phyloP scores from a whole-genome alignment of 306 rosid genomes.

The Benincasa hispida region DNA sequence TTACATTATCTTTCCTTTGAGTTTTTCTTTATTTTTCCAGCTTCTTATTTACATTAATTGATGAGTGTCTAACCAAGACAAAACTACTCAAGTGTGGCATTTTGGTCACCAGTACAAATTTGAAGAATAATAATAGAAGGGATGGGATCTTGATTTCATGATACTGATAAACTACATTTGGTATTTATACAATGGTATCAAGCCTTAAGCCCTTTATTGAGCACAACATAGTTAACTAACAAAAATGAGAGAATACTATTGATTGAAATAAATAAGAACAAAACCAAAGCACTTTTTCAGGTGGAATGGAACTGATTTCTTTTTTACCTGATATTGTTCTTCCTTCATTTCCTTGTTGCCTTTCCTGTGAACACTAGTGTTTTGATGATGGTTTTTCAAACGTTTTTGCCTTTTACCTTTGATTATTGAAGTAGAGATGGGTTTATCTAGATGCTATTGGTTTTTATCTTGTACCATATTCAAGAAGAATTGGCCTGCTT shows the following conservation, averaged over 20 bases:
- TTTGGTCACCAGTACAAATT: neutral
- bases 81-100: neutral
- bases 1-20: no score
- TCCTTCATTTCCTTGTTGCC: neutral
- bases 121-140: neutral
- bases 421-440: neutral
- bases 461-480: neutral
- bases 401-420: neutral
- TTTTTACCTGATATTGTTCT: neutral
- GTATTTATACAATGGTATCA: no score
- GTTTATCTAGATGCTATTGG: neutral
- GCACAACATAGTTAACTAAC: no score
- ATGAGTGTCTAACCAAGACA: neutral
- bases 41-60: no score
- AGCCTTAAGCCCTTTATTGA: no score
- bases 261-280: no score
- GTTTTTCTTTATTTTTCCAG: no score
- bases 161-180: no score
- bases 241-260: no score
- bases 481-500: neutral
- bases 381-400: neutral
- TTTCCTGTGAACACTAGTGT: neutral
- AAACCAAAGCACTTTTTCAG: no score
- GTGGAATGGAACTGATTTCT: slow-evolving; percentile 19
- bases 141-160: neutral